Conservation (phyloP, 2,329 filamentous ascomycete genomes). For the Ceratocystis lukuohia region DNA sequence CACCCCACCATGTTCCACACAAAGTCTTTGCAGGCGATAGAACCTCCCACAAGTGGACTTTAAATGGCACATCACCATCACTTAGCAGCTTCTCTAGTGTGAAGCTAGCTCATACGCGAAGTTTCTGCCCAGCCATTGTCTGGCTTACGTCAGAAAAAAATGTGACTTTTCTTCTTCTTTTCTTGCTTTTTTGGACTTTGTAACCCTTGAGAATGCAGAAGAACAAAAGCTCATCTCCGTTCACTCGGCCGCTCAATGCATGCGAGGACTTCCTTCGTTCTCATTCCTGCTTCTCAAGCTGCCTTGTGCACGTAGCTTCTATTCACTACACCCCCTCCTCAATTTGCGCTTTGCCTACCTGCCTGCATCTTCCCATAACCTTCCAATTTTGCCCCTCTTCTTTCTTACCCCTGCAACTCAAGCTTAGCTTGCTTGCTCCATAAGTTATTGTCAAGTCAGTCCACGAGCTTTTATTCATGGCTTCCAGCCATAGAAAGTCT, state of each 20-base stretch:
- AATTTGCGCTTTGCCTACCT: not conserved
- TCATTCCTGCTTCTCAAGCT: not conserved
- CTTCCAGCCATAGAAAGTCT: not conserved
- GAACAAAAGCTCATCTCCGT: constrained; percentile 1
- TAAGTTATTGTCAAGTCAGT: not conserved
- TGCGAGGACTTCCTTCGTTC: constrained; percentile 7
- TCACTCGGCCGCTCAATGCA: constrained; percentile 7
- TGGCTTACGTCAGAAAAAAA: not conserved
- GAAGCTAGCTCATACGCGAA: not conserved
- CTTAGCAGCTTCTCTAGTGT: not conserved
- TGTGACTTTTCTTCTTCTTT: not conserved
- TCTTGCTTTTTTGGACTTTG: not conserved
- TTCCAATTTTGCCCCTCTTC: constrained; percentile 6
- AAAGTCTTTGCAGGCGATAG: constrained; percentile 8
- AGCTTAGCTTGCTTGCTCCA: not conserved
- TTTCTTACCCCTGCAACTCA: not conserved
- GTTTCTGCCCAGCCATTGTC: not conserved
- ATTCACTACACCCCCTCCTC: constrained; percentile 2
- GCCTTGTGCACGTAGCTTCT: constrained; percentile 2
- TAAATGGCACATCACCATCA: not conserved
- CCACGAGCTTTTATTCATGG: not conserved
- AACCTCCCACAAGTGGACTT: not conserved
- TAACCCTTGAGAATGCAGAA: not conserved
- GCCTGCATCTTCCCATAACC: constrained; percentile 1
- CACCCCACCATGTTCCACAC: constrained; percentile 4